These are phyloP conservation scores for Acacia pycnantha DNA, from an alignment of 331 rosid genomes.

Conservation along the genomic window DNA sequence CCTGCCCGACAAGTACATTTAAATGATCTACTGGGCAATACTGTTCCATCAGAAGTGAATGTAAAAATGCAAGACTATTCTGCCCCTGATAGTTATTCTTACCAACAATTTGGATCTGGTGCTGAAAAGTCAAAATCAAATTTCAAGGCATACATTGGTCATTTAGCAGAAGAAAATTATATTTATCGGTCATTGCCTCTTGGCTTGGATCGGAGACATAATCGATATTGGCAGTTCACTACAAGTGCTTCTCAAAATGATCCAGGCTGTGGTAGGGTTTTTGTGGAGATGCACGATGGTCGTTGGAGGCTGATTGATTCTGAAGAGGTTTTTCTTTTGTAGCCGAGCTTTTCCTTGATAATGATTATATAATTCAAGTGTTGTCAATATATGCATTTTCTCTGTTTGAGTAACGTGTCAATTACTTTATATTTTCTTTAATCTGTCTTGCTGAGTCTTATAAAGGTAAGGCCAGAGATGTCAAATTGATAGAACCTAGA, in stretches of 20 bases:
- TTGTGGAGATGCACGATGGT: conserved; percentile 67
- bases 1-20: conserved; percentile 35
- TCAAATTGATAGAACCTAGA: not conserved
- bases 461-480: conserved; percentile 21
- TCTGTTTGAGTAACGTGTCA: not conserved
- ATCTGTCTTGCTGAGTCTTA: conserved; percentile 5
- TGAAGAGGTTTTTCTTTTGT: conserved; percentile 56
- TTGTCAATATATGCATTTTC: conserved; percentile 13
- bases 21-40: conserved; percentile 34
- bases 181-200: conserved; percentile 69
- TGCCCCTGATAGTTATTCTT: conserved; percentile 42
- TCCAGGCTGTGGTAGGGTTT: conserved; percentile 83
- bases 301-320: conserved; percentile 77
- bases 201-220: conserved; percentile 75
- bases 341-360: conserved; percentile 19
- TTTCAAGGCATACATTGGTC: conserved; percentile 61
- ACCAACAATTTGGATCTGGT: conserved; percentile 47
- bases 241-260: conserved; percentile 65
- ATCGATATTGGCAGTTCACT: conserved; percentile 74
- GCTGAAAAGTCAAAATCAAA: conserved; percentile 59
- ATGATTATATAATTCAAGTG: conserved; percentile 13
- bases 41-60: conserved; percentile 44
- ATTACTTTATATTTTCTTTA: not conserved
- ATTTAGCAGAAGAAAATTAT: conserved; percentile 66
- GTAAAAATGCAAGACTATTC: conserved; percentile 46